Conservation (phyloP, 495 filamentous ascomycete species). For the Sordaria brevicollis region DNA sequence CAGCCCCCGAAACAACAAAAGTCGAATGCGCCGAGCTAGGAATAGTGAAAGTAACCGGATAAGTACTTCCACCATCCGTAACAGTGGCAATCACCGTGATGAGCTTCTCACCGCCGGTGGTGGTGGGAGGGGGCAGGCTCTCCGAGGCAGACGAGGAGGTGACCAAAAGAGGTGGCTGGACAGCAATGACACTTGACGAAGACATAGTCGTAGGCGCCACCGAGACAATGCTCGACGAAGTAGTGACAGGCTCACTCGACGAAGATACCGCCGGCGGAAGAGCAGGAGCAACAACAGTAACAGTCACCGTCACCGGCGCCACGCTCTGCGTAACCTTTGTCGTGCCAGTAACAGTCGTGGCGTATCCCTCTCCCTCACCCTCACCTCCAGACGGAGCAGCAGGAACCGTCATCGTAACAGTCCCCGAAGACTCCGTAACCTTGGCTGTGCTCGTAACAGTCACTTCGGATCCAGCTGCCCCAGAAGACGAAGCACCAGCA, state of each 20-base stretch:
- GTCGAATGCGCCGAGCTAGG: neutral
- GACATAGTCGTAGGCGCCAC: neutral
- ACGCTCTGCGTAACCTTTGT: neutral
- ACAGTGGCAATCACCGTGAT: conserved; percentile 4
- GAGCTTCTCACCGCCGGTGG: neutral
- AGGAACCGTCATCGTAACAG: conserved; percentile 6
- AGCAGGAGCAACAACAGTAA: neutral
- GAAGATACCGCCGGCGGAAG: neutral
- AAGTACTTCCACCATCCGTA: neutral
- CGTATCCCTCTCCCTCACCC: no score
- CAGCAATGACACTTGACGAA: neutral
- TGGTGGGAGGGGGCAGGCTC: neutral
- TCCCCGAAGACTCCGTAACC: conserved; percentile 1
- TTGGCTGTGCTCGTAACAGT: conserved; percentile 3
- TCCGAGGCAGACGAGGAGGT: neutral
- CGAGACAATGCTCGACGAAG: neutral
- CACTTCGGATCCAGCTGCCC: neutral
- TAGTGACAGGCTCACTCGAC: neutral
- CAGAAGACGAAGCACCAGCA: neutral
- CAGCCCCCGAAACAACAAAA: neutral
- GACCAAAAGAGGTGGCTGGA: neutral
- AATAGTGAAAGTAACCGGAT: conserved; percentile 4
- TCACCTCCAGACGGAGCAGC: neutral
- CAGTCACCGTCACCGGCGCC: neutral
- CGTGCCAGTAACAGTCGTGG: neutral